Conservation (phyloP, 1,284 basidiomycete species). For the Heimioporus retisporus region DNA sequence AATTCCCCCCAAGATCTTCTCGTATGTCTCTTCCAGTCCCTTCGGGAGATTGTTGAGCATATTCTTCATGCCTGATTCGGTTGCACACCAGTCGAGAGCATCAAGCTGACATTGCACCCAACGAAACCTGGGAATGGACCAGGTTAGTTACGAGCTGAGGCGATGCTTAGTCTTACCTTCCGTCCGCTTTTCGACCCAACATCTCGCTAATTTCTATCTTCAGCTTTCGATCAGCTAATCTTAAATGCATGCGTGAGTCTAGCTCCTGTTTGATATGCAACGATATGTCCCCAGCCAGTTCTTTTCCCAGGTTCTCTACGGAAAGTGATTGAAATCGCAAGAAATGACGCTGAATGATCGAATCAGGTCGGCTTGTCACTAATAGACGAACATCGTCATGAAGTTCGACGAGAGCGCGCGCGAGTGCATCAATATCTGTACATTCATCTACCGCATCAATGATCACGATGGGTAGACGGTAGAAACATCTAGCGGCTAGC, state of each 20-base stretch:
- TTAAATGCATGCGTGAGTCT: too few relatives aligned
- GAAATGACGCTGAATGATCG: not conserved
- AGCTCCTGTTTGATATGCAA: too few relatives aligned
- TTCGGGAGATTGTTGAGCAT: not conserved
- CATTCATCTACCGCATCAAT: not conserved
- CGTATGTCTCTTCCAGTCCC: constrained; percentile 5
- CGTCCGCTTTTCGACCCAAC: not conserved
- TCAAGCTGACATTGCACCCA: constrained; percentile 18
- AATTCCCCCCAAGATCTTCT: constrained; percentile 8
- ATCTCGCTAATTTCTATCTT: too few relatives aligned
- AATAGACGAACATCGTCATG: constrained; percentile 11
- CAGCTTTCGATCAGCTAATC: too few relatives aligned
- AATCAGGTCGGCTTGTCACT: constrained; percentile 9
- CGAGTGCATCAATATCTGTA: constrained; percentile 6
- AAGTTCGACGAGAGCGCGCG: not conserved
- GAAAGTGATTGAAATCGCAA: too few relatives aligned
- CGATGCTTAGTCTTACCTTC: not conserved
- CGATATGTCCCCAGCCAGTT: too few relatives aligned
- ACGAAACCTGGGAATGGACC: not conserved
- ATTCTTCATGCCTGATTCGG: not conserved
- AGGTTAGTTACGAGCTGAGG: not conserved
- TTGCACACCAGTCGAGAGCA: constrained; percentile 4
- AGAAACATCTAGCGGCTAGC: not conserved
- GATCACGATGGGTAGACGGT: too few relatives aligned
- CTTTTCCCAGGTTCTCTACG: too few relatives aligned